phyloP scores from a whole-genome alignment of 495 filamentous ascomycete species.

The Polyplosphaeria fusca region DNA sequence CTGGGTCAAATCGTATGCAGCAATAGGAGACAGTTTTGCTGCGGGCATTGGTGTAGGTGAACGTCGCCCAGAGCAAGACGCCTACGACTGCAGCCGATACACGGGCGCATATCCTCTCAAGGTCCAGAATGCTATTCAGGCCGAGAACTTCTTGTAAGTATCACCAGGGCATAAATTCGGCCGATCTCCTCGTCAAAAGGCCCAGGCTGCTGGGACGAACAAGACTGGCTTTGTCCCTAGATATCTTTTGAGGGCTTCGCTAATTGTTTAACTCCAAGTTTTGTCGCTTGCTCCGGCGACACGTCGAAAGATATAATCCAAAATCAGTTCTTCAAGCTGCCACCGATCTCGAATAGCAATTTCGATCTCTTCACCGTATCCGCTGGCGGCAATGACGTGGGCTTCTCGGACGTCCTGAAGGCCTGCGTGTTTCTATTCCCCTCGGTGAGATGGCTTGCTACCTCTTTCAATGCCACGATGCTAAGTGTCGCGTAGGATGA shows the following conservation, averaged over 20 bases:
- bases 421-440: neutral
- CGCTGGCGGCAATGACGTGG: slow-evolving; percentile 3
- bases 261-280: too few species aligned
- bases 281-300: neutral
- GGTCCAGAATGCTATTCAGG: neutral
- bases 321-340: neutral
- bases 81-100: slow-evolving; percentile 1
- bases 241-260: too few species aligned
- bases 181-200: too few species aligned
- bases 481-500: neutral
- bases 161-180: too few species aligned
- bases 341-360: neutral
- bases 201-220: too few species aligned
- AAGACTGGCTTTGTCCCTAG: too few species aligned
- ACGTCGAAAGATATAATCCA: neutral
- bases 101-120: neutral
- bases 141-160: neutral
- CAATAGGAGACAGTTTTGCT: slow-evolving; percentile 6
- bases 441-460: neutral
- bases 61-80: neutral
- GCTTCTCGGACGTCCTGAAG: slow-evolving; percentile 6
- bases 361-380: slow-evolving; percentile 5
- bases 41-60: slow-evolving; percentile 7
- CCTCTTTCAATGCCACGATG: neutral
- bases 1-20: neutral